A percentile compares a stretch with the other conserved stretches of the same genome.
phyloP scores from a whole-genome alignment of 2,329 filamentous ascomycete genomes.

The Talaromyces piceae region DNA sequence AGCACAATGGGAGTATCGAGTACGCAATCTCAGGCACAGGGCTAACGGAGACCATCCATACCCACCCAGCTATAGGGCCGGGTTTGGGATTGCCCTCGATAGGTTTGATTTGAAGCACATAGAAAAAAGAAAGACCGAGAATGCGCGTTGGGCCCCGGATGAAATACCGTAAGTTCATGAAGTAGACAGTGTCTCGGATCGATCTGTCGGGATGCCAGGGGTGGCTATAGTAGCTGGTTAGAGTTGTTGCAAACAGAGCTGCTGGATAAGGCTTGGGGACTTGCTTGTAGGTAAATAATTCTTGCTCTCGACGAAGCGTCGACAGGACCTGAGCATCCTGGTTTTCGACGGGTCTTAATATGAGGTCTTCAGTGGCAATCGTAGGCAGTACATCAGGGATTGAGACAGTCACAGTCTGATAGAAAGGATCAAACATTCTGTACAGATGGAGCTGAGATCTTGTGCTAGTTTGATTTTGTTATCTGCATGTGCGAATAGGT shows the following conservation, averaged over 20 bases:
- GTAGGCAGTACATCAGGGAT: not conserved
- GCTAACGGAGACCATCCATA: not conserved
- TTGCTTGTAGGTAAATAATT: not conserved
- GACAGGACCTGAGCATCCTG: not conserved
- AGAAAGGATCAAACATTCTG: not conserved
- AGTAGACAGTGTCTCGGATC: not conserved
- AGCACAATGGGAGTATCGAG: not conserved
- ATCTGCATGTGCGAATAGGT: too few relatives aligned
- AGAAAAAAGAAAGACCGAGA: not conserved
- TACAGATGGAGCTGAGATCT: too few relatives aligned
- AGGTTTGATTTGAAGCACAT: not conserved
- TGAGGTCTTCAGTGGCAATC: not conserved
- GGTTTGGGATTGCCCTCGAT: not conserved
- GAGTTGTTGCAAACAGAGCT: not conserved
- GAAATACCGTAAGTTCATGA: not conserved
- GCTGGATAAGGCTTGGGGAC: not conserved
- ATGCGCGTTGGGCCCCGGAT: not conserved
- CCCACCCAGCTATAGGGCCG: not conserved
- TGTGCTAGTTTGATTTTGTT: too few relatives aligned
- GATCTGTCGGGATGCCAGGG: not conserved
- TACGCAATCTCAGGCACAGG: not conserved
- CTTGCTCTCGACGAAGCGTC: not conserved
- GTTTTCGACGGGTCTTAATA: not conserved
- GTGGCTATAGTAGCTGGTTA: not conserved
- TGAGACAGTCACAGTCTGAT: not conserved